Conservation (phyloP, 2,329 filamentous ascomycete genomes). For the Ophiocordyceps camponoti-floridani region DNA sequence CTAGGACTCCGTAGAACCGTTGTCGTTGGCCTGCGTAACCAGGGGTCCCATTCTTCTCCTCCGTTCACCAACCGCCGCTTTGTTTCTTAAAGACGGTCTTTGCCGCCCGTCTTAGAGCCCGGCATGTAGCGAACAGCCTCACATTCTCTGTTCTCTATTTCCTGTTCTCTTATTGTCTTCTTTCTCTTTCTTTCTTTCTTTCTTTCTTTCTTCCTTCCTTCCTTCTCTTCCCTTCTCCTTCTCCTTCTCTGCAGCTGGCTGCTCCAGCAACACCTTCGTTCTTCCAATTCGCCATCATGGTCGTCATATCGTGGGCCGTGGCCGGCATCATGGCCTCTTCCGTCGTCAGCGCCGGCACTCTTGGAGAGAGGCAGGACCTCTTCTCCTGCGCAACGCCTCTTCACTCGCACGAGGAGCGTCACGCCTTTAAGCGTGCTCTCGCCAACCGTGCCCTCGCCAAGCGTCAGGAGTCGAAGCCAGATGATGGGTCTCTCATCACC, state of each 20-base stretch:
- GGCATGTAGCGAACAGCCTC: not conserved
- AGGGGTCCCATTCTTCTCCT: not conserved
- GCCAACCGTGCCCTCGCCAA: not conserved
- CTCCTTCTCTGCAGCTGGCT: not conserved
- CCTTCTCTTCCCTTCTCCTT: not conserved
- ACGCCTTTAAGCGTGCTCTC: not conserved
- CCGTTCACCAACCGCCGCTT: not conserved
- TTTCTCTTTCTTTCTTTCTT: not conserved
- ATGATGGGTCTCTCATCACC: not conserved
- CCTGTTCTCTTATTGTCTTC: not conserved
- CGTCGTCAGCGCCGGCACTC: not conserved
- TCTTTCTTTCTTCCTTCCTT: not conserved
- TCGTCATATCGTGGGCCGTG: not conserved
- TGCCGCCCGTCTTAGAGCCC: no score
- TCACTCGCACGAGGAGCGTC: not conserved
- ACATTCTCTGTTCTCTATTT: not conserved
- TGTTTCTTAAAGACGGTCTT: not conserved
- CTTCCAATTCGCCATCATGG: not conserved
- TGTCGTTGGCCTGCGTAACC: no score
- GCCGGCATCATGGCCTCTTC: not conserved
- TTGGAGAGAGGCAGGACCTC: not conserved
- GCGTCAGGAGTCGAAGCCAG: not conserved
- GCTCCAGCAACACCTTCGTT: not conserved
- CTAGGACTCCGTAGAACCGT: no score
- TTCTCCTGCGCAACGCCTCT: not conserved